phyloP scores from a whole-genome alignment of 106 monocot genomes.

The Dioscorea alata region DNA sequence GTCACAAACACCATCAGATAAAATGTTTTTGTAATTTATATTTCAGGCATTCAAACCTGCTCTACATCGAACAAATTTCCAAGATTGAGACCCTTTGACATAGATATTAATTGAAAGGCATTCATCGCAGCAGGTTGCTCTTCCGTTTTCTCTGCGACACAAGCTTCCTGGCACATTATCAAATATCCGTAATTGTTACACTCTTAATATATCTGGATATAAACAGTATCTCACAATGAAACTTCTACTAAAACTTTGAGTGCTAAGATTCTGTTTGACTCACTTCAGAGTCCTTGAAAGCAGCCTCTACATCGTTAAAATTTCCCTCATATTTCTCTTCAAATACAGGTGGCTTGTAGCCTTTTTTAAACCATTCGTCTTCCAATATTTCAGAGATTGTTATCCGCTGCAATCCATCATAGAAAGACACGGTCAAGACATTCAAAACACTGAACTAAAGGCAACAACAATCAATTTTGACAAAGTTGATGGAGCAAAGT shows the following conservation, averaged over 20 bases:
- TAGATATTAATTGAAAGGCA: slow-evolving; percentile 87
- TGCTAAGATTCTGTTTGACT: slow-evolving; percentile 23
- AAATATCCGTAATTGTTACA: background rate
- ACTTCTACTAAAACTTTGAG: background rate
- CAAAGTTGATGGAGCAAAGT: no score
- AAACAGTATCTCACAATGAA: no score
- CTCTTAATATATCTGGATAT: background rate
- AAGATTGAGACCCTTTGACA: slow-evolving; percentile 82
- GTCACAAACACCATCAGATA: no score
- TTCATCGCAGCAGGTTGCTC: slow-evolving; percentile 66
- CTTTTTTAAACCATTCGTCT: slow-evolving; percentile 92
- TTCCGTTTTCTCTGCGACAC: slow-evolving; percentile 55
- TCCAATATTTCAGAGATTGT: slow-evolving; percentile 77
- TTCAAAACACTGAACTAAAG: no score
- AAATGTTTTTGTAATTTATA: background rate
- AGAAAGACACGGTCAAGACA: no score
- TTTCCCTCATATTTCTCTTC: slow-evolving; percentile 57
- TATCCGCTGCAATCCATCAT: slow-evolving; percentile 49
- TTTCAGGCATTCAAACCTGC: slow-evolving; percentile 28
- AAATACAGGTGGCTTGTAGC: slow-evolving; percentile 73
- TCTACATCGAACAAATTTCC: slow-evolving; percentile 69
- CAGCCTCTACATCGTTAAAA: slow-evolving; percentile 74
- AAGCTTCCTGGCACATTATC: slow-evolving; percentile 37
- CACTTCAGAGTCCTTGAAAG: slow-evolving; percentile 65
- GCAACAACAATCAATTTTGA: no score